phyloP scores from a whole-genome alignment of 371 early-diverging fungal species.

The Chytridium lagenaria region DNA sequence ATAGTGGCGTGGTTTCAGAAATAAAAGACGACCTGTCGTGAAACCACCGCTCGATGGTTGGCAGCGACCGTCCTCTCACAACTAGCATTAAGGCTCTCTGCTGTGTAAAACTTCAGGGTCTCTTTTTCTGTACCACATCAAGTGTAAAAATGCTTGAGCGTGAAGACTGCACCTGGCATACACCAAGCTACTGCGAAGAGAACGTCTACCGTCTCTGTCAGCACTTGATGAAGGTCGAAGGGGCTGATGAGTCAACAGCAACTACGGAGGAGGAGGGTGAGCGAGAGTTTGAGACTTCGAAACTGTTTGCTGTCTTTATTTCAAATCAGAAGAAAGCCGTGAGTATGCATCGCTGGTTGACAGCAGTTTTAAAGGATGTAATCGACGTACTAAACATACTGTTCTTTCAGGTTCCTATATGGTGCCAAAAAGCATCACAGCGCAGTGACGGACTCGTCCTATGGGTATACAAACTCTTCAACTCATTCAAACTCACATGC shows the following conservation, averaged over 20 bases:
- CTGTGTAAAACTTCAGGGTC: too few relatives aligned
- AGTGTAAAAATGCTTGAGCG: too few relatives aligned
- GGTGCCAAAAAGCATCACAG: background rate
- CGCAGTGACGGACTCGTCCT: background rate
- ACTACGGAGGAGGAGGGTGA: background rate
- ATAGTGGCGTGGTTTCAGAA: too few relatives aligned
- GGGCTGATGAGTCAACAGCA: background rate
- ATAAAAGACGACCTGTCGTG: too few relatives aligned
- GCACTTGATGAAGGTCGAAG: background rate
- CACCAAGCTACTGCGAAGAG: slow-evolving; percentile 18
- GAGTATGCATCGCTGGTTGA: background rate
- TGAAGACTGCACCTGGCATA: slow-evolving; percentile 11
- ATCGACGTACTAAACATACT: too few relatives aligned
- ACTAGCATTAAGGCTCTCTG: too few relatives aligned
- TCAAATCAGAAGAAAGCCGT: background rate
- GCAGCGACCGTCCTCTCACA: too few relatives aligned
- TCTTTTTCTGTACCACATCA: too few relatives aligned
- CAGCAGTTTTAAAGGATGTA: too few relatives aligned
- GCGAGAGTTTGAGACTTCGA: background rate
- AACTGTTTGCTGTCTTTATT: slow-evolving; percentile 4
- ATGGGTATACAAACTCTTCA: background rate
- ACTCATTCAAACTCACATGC: background rate
- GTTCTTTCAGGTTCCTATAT: slow-evolving; percentile 10
- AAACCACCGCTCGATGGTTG: too few relatives aligned
- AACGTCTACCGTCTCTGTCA: slow-evolving; percentile 9